These are phyloP conservation scores for Trichoderma guizhouense DNA, from an alignment of 2,329 filamentous ascomycete species.

Conservation along the genomic window DNA sequence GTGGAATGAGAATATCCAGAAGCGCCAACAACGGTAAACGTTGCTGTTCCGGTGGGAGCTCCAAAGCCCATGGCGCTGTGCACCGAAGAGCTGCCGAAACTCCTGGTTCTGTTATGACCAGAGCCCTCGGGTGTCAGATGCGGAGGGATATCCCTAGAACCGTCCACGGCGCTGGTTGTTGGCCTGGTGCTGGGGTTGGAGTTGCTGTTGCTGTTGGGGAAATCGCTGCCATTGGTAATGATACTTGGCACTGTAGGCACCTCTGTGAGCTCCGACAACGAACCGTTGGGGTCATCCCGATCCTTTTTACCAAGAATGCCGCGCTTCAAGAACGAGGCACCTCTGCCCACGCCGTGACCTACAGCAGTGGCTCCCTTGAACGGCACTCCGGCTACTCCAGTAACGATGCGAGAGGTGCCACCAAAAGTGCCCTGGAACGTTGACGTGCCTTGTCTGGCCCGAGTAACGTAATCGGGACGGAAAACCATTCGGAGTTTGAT, in stretches of 20 bases:
- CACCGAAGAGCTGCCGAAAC: constrained; percentile 62
- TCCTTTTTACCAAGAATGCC: constrained; percentile 75
- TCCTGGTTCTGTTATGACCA: constrained; percentile 52
- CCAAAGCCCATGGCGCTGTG: constrained; percentile 57
- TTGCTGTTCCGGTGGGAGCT: constrained; percentile 69
- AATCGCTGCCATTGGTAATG: constrained; percentile 34
- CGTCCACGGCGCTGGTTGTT: constrained; percentile 35
- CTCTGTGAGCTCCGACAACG: constrained; percentile 40
- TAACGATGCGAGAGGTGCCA: constrained; percentile 81
- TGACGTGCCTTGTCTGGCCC: constrained; percentile 82
- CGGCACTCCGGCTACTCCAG: constrained; percentile 76
- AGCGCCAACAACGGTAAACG: constrained; percentile 76
- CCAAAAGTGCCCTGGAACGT: constrained; percentile 91
- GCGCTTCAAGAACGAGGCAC: constrained; percentile 84
- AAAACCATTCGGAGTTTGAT: constrained; percentile 84
- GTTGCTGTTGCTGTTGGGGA: constrained; percentile 23
- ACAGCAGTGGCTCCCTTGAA: constrained; percentile 85
- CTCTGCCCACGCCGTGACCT: constrained; percentile 79
- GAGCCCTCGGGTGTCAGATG: constrained; percentile 1
- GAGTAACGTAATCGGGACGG: constrained; percentile 85
- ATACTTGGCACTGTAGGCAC: constrained; percentile 31
- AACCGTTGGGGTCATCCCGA: constrained; percentile 51
- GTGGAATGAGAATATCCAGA: constrained; percentile 71
- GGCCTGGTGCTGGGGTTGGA: constrained; percentile 40
- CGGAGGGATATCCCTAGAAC: background rate